Evolutionary conservation across 805 yeast genomes (phyloP), one percentile per base, ranked within the genome.

Genomic region (Brettanomyces bruxellensis): DNA sequence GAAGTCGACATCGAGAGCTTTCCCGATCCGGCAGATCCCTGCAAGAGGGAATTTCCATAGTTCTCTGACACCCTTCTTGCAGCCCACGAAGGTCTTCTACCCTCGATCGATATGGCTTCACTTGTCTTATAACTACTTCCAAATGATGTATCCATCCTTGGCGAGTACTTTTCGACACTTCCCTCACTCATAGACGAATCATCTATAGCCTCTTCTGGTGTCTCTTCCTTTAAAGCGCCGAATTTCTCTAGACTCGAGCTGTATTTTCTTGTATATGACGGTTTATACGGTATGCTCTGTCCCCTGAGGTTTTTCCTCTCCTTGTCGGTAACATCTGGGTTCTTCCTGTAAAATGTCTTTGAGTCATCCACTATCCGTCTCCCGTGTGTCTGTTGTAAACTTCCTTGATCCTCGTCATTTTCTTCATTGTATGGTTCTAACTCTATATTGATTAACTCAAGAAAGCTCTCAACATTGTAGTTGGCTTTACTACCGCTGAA

Each of bases 401-500:
- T 36, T 34, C 25, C 38, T 4, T 28, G 24, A 12, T 41, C 28
- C n/a, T 46, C 50, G 14, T 40, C 40, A 4, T 40, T 37, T 8
- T 52, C 48, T 28, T 49, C 53, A 50, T 71, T 72, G 49, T 56
- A 57, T 2, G 81, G 71, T 0, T 72, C 58, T 48, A 79, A 62
- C 47, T 75, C 78, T 4, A 81, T 60, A 44, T 79, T 77, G 4
- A 87, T 69, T 49, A 89, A 62, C 57, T 91, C 98, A 41, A 91
- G 65, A 54, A 85, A 88, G 4, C 82, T 82, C 59, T 90, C 96
- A 22, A 88, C 86, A 52, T 75, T 78, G 60, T 88, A 89, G 55
- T 81, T 88, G 41, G 83, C 72, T 53, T 83, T 79, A 52, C 77
- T 78, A 52, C 77, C 78, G 22, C 86, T 72, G 62, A 79, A 86